Evolutionary conservation across 139 green algal genomes (phyloP).

Genomic region (Chlorella sp.): DNA sequence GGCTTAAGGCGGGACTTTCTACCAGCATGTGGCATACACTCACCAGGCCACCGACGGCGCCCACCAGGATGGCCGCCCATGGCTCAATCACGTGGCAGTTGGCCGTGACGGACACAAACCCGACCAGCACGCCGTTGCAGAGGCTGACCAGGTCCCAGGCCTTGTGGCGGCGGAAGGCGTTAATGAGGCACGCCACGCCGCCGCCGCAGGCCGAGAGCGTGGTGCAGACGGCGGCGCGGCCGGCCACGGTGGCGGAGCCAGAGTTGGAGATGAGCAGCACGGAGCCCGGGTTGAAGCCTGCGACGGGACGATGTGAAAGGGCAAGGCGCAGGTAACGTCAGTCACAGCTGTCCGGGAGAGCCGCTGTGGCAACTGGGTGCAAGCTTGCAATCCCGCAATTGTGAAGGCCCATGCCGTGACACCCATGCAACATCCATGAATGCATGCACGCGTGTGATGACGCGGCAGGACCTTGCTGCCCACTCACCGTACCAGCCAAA

Average conservation of each 20-base stretch:
- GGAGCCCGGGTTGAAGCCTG: slow-evolving; percentile 77
- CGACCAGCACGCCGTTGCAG: slow-evolving; percentile 63
- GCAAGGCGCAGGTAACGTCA: too few species aligned
- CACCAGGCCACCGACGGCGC: slow-evolving; percentile 44
- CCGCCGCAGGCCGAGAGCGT: slow-evolving; percentile 62
- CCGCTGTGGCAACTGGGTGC: too few species aligned
- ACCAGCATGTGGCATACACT: too few species aligned
- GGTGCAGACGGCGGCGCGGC: slow-evolving; percentile 67
- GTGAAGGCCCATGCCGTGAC: too few species aligned
- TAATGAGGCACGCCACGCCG: slow-evolving; percentile 46
- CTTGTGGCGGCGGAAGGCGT: slow-evolving; percentile 19
- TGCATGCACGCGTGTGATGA: too few species aligned
- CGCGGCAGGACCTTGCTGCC: too few species aligned
- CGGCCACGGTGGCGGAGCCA: slow-evolving; percentile 5
- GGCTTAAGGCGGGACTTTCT: too few species aligned
- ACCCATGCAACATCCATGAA: too few species aligned
- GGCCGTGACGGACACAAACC: slow-evolving; percentile 69
- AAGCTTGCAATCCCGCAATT: too few species aligned
- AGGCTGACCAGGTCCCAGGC: slow-evolving; percentile 68
- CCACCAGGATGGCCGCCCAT: slow-evolving; percentile 80
- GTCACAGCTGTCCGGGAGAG: too few species aligned
- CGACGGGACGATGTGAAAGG: too few species aligned
- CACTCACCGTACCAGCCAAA: slow-evolving; percentile 70
- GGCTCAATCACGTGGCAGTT: slow-evolving; percentile 56
- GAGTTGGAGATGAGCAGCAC: slow-evolving; percentile 40